phyloP scores from a whole-genome alignment of 257 asterid species.

The Henckelia pumila region DNA sequence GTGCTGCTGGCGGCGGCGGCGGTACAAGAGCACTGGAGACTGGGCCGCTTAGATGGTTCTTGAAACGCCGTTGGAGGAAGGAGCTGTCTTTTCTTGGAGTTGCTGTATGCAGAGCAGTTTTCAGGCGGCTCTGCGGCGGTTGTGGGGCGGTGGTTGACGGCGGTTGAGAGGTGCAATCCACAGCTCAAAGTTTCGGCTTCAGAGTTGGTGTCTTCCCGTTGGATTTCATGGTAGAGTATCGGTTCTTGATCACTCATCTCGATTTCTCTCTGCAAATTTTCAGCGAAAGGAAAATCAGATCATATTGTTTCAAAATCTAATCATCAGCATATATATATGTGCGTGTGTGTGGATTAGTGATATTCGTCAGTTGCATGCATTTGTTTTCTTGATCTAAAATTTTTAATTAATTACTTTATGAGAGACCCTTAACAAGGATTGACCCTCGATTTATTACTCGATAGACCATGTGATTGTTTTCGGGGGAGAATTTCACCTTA shows the following conservation, averaged over 20 bases:
- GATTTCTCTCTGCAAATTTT: neutral
- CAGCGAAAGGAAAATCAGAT: neutral
- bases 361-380: too few species aligned
- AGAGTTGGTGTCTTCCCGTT: slow-evolving; percentile 16
- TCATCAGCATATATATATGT: too few species aligned
- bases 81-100: slow-evolving; percentile 27
- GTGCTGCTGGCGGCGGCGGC: neutral
- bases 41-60: slow-evolving; percentile 31
- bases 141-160: slow-evolving; percentile 17
- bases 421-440: too few species aligned
- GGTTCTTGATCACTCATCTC: slow-evolving; percentile 27
- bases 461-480: too few species aligned
- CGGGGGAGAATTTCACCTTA: too few species aligned
- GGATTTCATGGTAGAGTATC: slow-evolving; percentile 17
- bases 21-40: slow-evolving; percentile 18
- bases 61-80: slow-evolving; percentile 23
- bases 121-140: neutral
- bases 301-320: too few species aligned
- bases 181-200: slow-evolving; percentile 19
- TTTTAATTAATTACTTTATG: too few species aligned
- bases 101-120: slow-evolving; percentile 15
- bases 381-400: too few species aligned
- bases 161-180: slow-evolving; percentile 36
- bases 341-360: too few species aligned
- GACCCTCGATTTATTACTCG: too few species aligned